These are phyloP conservation scores for Tuctoria greenei DNA, from an alignment of 176 grass and related monocot species.

Conservation along the genomic window DNA sequence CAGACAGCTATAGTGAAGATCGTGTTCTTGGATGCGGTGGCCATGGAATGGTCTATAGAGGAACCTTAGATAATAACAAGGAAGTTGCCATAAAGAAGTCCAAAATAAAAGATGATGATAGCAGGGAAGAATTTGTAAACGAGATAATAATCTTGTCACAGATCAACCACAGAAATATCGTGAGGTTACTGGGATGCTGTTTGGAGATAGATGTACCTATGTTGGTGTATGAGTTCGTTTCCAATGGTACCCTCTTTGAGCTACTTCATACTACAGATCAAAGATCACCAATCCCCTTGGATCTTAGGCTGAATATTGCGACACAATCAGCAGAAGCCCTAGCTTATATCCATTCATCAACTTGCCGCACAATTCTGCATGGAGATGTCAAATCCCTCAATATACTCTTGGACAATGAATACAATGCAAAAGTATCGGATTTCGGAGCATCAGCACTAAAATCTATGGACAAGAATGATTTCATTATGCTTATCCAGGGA, in stretches of 20 bases:
- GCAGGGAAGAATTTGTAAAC: slow-evolving; percentile 50
- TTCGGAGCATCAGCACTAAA: slow-evolving; percentile 66
- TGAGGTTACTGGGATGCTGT: slow-evolving; percentile 48
- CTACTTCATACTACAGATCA: slow-evolving; percentile 33
- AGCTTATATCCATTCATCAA: slow-evolving; percentile 50
- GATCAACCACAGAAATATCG: slow-evolving; percentile 55
- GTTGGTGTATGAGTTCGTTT: slow-evolving; percentile 51
- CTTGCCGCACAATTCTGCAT: slow-evolving; percentile 41
- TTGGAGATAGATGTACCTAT: slow-evolving; percentile 47
- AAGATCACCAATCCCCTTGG: slow-evolving; percentile 27
- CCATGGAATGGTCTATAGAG: slow-evolving; percentile 53
- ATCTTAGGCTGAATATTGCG: slow-evolving; percentile 41
- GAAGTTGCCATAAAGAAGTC: slow-evolving; percentile 56
- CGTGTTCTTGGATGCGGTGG: slow-evolving; percentile 48
- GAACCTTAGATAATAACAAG: slow-evolving; percentile 33
- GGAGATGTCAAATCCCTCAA: slow-evolving; percentile 58
- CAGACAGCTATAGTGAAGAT: slow-evolving; percentile 34
- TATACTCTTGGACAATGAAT: slow-evolving; percentile 45
- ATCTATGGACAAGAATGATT: slow-evolving; percentile 47
- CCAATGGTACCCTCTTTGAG: slow-evolving; percentile 47
- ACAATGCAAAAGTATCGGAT: slow-evolving; percentile 51
- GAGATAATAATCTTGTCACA: slow-evolving; percentile 64
- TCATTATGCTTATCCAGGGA: slow-evolving; percentile 67
- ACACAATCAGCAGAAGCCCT: slow-evolving; percentile 39
- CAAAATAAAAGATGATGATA: slow-evolving; percentile 36